Evolutionary conservation across 73 alveolate species (phyloP), one percentile per base, ranked within the genome.

Genomic region (Paramecium pentaurelia): DNA sequence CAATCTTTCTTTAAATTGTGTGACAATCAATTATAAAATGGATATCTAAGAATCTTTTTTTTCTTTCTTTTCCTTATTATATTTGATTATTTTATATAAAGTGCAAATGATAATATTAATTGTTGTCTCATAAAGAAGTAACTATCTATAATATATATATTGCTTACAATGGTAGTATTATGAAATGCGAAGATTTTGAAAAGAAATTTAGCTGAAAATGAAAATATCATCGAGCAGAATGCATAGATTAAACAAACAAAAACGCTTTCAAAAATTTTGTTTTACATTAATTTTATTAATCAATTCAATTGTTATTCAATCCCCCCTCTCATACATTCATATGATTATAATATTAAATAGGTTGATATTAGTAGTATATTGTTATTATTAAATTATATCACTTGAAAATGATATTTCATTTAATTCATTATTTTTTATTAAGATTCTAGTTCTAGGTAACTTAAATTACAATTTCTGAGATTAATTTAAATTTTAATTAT

Each of bases 121-220:
- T 6, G 88, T 75, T 8, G 88, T 75, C 60, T 75, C 88, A 75
- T 75, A 75, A 6, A 75, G 68, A 32, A 75, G 60, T 75, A 75
- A 75, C 84, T 68, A 68, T 32, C 47, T 68, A 25, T 12, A 68
- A 32, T 68, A 32, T 32, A 4, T 12, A 28, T 32, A 32, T 27
- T 54, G 70, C 84, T 68, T 68, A 68, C 84, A 32, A 75, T 22
- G 6, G 88, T 75, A 34, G 88, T 75, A 37, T 75, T 75, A 27
- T 75, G 88, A 16, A 75, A 75, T 34, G 88, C 88, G 20, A 54
- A 54, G 20, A 54, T 54, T 54, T 54, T 54, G 9, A 54, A 54
- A 7, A 54, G 70, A 54, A 54, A 54, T 8, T 54, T 54, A 54
- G 70, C 70, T 54, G 70, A 54, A 18, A 54, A 54, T 54, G 70